Evolutionary conservation across 2,329 filamentous ascomycete genomes (phyloP).

Genomic region (Trichoderma sp.): DNA sequence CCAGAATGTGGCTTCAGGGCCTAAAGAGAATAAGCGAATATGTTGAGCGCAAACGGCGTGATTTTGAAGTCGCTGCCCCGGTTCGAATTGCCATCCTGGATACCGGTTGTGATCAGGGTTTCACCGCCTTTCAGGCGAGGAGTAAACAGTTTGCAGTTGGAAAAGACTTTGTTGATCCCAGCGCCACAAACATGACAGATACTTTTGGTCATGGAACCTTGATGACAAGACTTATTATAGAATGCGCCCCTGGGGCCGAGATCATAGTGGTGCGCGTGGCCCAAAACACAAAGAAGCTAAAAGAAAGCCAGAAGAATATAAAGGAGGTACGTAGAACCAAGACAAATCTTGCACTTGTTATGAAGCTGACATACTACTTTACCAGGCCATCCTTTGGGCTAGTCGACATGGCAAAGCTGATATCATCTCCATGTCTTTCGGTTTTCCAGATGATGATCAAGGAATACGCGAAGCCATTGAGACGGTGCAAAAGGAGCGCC

Average conservation of each 20-base stretch:
- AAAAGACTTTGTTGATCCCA: neutral
- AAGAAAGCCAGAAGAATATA: neutral
- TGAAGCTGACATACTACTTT: neutral
- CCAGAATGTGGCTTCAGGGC: neutral
- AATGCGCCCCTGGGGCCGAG: neutral
- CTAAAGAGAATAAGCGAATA: neutral
- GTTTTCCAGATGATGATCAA: neutral
- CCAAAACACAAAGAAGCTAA: neutral
- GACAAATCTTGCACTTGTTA: neutral
- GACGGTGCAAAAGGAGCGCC: neutral
- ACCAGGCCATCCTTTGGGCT: neutral
- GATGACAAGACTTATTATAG: neutral
- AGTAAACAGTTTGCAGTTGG: neutral
- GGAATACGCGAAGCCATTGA: neutral
- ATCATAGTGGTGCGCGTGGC: neutral
- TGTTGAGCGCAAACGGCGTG: neutral
- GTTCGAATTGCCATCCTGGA: slow-evolving; percentile 1
- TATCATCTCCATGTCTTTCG: neutral
- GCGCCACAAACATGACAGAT: neutral
- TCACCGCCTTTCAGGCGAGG: neutral
- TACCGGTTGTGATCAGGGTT: neutral
- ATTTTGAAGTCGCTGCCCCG: neutral
- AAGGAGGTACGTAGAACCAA: neutral
- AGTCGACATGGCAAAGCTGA: neutral
- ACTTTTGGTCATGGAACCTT: neutral